A percentile compares a stretch with the other conserved stretches of the same genome.
Evolutionary conservation across 2,329 filamentous ascomycete species (phyloP).

Genomic region (Aschersonia sp.): DNA sequence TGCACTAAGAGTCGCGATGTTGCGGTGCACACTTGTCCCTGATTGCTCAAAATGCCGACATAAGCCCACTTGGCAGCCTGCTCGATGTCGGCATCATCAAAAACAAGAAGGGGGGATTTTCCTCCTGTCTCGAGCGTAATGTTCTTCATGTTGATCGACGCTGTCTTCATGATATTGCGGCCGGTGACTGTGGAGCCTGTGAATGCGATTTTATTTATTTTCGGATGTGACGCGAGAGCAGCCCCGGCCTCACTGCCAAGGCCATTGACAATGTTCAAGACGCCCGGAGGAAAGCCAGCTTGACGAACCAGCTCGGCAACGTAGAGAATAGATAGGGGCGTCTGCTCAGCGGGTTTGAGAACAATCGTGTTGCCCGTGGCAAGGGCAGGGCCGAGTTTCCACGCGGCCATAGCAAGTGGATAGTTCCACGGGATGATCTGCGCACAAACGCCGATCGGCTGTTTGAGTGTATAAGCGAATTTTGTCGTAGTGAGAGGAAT

Average conservation of each 20-base stretch:
- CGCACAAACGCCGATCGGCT: conserved; percentile 65
- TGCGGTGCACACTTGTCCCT: conserved; percentile 51
- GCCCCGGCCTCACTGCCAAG: conserved; percentile 53
- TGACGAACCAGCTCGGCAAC: conserved; percentile 54
- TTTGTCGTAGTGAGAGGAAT: conserved; percentile 56
- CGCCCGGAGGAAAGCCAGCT: conserved; percentile 65
- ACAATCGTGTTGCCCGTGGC: conserved; percentile 50
- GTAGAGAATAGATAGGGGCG: conserved; percentile 49
- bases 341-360: conserved; percentile 54
- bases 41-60: conserved; percentile 40
- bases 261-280: conserved; percentile 64
- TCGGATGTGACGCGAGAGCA: conserved; percentile 51
- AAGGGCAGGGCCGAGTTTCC: conserved; percentile 63
- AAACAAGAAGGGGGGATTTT: conserved; percentile 50
- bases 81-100: conserved; percentile 50
- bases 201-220: conserved; percentile 65
- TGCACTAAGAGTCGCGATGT: conserved; percentile 53
- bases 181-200: conserved; percentile 63
- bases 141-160: conserved; percentile 50
- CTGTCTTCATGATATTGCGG: conserved; percentile 61
- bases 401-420: conserved; percentile 32
- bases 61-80: conserved; percentile 49
- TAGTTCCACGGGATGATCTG: conserved; percentile 68
- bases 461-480: conserved; percentile 60
- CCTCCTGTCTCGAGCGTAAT: conserved; percentile 54